Percentiles rank a stretch among this genome's conserved stretches.
These are phyloP conservation scores for Chaetomium sp. DNA, from an alignment of 2,329 filamentous ascomycete genomes.

Conservation along the genomic window DNA sequence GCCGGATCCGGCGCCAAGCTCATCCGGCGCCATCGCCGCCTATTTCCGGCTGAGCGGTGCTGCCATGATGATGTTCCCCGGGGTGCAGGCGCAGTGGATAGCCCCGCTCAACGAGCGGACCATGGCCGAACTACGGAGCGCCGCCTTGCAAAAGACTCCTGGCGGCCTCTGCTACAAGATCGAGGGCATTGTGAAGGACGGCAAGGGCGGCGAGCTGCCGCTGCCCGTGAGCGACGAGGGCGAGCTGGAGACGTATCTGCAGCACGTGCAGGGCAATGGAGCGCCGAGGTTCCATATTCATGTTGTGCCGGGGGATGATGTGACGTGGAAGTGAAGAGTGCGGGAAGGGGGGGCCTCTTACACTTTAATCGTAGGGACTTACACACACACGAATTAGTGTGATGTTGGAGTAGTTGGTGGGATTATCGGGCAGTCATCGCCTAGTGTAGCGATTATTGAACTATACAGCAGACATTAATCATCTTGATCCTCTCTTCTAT, in stretches of 20 bases:
- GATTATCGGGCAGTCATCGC: neutral
- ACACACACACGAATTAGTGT: neutral
- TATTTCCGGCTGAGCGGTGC: constrained; percentile 70
- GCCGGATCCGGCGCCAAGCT: neutral
- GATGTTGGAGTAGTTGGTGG: neutral
- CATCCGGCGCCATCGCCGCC: constrained; percentile 49
- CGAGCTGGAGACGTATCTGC: constrained; percentile 72
- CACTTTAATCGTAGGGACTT: neutral
- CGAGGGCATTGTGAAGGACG: constrained; percentile 66
- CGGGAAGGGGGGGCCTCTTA: neutral
- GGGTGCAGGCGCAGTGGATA: constrained; percentile 61
- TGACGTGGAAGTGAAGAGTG: constrained; percentile 11
- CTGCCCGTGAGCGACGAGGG: constrained; percentile 70
- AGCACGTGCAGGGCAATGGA: constrained; percentile 55
- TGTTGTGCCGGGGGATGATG: constrained; percentile 26
- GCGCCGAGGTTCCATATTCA: constrained; percentile 50
- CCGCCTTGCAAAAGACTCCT: constrained; percentile 63
- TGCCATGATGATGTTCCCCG: constrained; percentile 53
- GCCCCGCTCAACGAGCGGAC: constrained; percentile 61
- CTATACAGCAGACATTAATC: neutral
- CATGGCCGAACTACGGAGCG: constrained; percentile 63
- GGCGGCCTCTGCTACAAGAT: constrained; percentile 61
- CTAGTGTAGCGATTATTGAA: too few relatives aligned
- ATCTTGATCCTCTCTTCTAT: neutral
- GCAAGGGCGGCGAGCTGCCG: constrained; percentile 60